Evolutionary conservation across 164 flowering plant species (phyloP).

Genomic region (Umbellularia californica): DNA sequence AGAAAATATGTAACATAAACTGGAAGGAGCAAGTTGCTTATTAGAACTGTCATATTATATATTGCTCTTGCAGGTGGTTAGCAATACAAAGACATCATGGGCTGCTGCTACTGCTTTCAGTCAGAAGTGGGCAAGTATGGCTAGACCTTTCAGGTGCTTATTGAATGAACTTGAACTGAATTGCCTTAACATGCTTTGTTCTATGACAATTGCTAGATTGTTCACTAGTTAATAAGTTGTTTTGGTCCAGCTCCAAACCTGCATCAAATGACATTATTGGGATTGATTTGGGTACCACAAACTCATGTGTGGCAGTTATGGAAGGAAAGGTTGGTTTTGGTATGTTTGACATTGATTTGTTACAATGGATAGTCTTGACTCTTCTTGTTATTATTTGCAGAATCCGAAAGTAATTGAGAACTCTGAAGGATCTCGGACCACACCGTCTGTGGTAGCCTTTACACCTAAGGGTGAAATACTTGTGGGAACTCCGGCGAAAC

Average conservation of each 20-base stretch:
- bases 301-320: slow-evolving; percentile 75
- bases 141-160: slow-evolving; percentile 62
- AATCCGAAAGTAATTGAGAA: slow-evolving; percentile 57
- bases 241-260: slow-evolving; percentile 44
- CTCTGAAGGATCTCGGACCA: slow-evolving; percentile 41
- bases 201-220: neutral
- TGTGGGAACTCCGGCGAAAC: slow-evolving; percentile 17
- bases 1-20: too few relatives aligned
- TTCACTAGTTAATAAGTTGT: neutral
- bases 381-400: slow-evolving; percentile 16
- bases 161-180: neutral
- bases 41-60: neutral
- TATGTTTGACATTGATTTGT: neutral
- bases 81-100: slow-evolving; percentile 38
- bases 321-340: slow-evolving; percentile 62
- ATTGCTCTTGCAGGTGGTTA: slow-evolving; percentile 37
- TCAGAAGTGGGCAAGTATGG: slow-evolving; percentile 34
- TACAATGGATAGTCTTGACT: neutral
- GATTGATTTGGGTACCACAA: slow-evolving; percentile 80
- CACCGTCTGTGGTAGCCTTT: slow-evolving; percentile 14
- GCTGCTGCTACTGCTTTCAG: slow-evolving; percentile 17
- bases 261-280: slow-evolving; percentile 66
- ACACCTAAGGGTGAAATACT: slow-evolving; percentile 12
- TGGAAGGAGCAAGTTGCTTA: neutral
- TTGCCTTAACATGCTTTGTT: neutral